These are phyloP conservation scores for Penicillium macrosclerotiorum DNA, from an alignment of 495 filamentous ascomycete species.

Conservation along the genomic window DNA sequence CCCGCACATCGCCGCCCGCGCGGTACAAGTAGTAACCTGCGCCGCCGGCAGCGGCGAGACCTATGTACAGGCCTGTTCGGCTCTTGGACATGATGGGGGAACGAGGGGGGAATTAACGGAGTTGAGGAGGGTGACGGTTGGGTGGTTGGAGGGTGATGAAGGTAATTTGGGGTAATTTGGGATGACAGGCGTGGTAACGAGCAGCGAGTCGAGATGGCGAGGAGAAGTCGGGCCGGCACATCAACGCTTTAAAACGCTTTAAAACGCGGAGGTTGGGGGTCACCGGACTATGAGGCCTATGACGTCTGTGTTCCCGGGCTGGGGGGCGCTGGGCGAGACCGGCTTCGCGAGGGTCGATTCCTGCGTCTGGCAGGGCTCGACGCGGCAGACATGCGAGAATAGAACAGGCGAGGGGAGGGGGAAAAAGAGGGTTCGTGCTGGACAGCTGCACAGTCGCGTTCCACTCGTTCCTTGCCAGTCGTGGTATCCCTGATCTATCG, in stretches of 20 bases:
- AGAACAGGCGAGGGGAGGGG: no score
- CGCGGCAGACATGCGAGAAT: no score
- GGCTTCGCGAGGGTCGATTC: no score
- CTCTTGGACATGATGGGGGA: slow-evolving; percentile 46
- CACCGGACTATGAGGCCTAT: slow-evolving; percentile 25
- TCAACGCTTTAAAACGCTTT: no score
- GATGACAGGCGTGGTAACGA: background rate
- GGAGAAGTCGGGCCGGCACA: no score
- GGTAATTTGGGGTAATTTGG: background rate
- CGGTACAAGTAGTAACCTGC: slow-evolving; percentile 89
- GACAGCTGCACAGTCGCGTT: no score
- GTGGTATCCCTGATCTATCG: no score
- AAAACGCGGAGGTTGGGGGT: background rate
- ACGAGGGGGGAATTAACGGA: background rate
- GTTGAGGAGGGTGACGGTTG: background rate
- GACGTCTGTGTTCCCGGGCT: background rate
- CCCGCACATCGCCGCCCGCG: slow-evolving; percentile 78
- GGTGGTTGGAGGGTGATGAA: background rate
- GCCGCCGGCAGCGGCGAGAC: slow-evolving; percentile 61
- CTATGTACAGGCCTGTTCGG: slow-evolving; percentile 55
- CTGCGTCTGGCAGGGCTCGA: no score
- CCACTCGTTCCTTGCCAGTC: no score
- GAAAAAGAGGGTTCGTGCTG: no score
- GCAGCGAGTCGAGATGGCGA: no score
- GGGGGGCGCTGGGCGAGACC: background rate